A percentile compares a stretch with the other conserved stretches of the same genome.
phyloP scores from a whole-genome alignment of 768 basidiomycete genomes.

The Mycena galopus region DNA sequence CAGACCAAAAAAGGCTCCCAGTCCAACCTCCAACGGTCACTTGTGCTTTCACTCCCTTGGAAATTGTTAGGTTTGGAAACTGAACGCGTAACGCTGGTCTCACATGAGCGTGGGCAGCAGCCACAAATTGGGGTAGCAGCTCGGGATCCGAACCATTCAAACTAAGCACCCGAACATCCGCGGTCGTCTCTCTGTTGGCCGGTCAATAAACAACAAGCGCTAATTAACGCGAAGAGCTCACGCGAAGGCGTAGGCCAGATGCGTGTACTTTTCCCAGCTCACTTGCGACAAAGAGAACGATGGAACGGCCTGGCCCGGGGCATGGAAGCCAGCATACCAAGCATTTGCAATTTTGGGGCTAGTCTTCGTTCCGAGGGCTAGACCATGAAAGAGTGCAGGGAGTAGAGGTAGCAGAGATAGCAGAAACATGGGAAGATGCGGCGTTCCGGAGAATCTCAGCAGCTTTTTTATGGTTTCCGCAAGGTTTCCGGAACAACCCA shows the following conservation, averaged over 20 bases:
- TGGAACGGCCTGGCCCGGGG: constrained; percentile 21
- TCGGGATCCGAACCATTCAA: constrained; percentile 58
- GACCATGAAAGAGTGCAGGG: constrained; percentile 11
- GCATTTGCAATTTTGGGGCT: constrained; percentile 45
- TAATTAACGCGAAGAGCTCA: constrained; percentile 38
- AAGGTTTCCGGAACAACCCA: too few relatives aligned
- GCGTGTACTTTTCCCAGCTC: constrained; percentile 60
- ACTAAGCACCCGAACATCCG: constrained; percentile 43
- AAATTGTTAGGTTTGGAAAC: background rate
- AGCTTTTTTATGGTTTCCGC: constrained; percentile 1
- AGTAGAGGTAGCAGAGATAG: constrained; percentile 1
- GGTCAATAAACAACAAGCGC: background rate
- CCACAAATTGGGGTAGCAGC: constrained; percentile 69
- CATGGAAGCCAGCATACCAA: constrained; percentile 65
- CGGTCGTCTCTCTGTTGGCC: constrained; percentile 37
- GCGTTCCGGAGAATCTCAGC: background rate
- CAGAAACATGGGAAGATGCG: constrained; percentile 14
- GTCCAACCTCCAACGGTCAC: constrained; percentile 81
- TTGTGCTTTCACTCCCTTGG: constrained; percentile 66
- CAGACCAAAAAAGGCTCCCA: constrained; percentile 74
- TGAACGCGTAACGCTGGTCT: constrained; percentile 34
- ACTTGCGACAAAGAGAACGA: constrained; percentile 51
- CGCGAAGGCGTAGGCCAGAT: constrained; percentile 63
- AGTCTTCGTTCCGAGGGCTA: background rate
- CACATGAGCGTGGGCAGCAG: constrained; percentile 58